Base-by-base conservation (phyloP, 768 basidiomycete species). In the Glaciozyma antarctica region DNA sequence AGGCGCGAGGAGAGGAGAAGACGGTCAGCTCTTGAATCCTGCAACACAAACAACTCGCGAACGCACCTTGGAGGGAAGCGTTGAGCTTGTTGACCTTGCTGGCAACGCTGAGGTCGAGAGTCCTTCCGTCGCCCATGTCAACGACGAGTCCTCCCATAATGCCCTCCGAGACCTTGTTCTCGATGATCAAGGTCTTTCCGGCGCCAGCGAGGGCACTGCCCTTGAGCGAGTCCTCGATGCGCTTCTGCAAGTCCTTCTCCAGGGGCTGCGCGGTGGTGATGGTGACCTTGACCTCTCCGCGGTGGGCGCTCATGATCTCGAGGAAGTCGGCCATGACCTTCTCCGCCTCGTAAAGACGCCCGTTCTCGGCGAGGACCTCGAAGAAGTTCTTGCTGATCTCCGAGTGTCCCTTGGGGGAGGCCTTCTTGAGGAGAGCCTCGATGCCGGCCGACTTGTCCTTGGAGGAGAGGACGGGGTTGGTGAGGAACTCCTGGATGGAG, bases 51-150 rank as follows among this genome's bases (percentile, higher is more conserved):
- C 2, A 28, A 43, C 5, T 24, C 13, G 24, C 13, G 22, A 15
- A 43, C 13, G 32, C n/a, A 44, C 41, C 68, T 43, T 5, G 61
- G 62, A 85, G 76, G 87, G 83, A 58, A 98, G 83, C 84, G 82
- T 97, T 97, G 75, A 97, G 84, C 79, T 92, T 94, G 77, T 86
- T 94, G 74, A 98, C 90, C 61, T 90, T 88, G 43, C 90, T 90
- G 57, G 85, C 86, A 62, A 94, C 92, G 72, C 90, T 93, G 65
- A 98, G 83, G 79, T 99, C 95, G 73, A 99, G 88, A 60, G 90
- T 91, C 82, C 94, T 94, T 81, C 97, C 95, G 69, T 92, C 94
- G 75, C 32, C 32, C 32, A 99, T 91, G 79, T 99, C 95, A 57
- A 99, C 86, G 66, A 97, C 82, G 65, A 98, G 77, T 58, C 95